Base-by-base conservation (phyloP, 2,329 filamentous ascomycete species). In the Trichoderma koningiopsis region DNA sequence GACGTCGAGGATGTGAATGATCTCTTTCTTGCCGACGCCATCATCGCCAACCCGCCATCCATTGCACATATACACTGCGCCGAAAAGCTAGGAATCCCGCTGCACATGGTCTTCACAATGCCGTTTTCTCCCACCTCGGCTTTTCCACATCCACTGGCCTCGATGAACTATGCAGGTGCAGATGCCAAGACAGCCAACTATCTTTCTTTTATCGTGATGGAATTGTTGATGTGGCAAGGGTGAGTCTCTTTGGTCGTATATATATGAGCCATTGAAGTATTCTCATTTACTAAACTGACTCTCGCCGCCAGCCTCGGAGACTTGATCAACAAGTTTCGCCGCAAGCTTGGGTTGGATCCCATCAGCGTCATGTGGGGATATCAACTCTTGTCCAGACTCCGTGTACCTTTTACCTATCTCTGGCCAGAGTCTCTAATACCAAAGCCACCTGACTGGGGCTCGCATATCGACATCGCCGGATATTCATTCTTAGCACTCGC, bases 341-440 rank as follows among this genome's bases (percentile, higher is more conserved):
- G 86, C 69, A 86, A 82, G 33, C 81, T 93, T 0, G 84, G 85
- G 6, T 79, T 93, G 0, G 90, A 92, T 68, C 84, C 87, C 0
- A 83, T 93, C 68, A 90, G 87, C 72, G 83, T 88, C 13, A 84
- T 91, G 71, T 90, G 87, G 81, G 91, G 88, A 13, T 89, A 89
- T 13, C 87, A 88, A 14, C 86, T 92, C 77, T 79, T 91, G 2
- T 83, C 86, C 22, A 84, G 88, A 24, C 78, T 92, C 27, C 83
- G 83, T 24, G 83, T 92, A 6, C 90, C 91, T 0, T 89, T 87
- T 73, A 91, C 89, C 0, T 93, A 93, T 73, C 89, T 90, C 73
- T 92, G 91, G 90, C 90, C 89, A 0, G 85, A 88, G 3, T 83
- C 87, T 1, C 77, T 91, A 24, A 88, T 91, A n/a, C 86, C 88